A percentile compares a stretch with the other conserved stretches of the same genome.
Evolutionary conservation across 306 rosid species (phyloP).

Genomic region (Dalbergia oliveri): DNA sequence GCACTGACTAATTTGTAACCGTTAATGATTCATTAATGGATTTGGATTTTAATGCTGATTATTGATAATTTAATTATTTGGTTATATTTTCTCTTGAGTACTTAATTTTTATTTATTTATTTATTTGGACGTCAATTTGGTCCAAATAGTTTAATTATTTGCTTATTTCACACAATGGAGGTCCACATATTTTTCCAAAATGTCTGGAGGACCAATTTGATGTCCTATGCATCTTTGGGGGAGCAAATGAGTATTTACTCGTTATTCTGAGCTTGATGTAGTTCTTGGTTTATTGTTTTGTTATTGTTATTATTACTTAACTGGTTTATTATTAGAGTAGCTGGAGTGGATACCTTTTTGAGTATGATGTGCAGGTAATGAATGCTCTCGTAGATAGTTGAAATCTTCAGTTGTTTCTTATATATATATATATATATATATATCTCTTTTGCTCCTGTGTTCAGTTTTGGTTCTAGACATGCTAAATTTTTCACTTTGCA

Average conservation of each 20-base stretch:
- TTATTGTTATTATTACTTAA: constrained; percentile 56
- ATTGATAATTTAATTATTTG: not conserved
- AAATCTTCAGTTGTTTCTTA: not conserved
- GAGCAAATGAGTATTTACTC: not conserved
- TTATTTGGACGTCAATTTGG: not conserved
- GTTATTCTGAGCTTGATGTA: not conserved
- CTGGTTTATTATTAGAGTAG: constrained; percentile 66
- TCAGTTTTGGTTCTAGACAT: no score
- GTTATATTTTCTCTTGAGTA: not conserved
- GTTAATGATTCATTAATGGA: constrained; percentile 3
- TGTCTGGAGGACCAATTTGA: not conserved
- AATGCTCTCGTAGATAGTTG: constrained; percentile 42
- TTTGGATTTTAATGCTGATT: constrained; percentile 3
- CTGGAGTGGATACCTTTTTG: constrained; percentile 79
- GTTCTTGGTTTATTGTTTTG: not conserved
- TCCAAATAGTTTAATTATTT: not conserved
- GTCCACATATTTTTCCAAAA: not conserved
- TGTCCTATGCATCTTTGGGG: not conserved
- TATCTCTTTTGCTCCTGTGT: no score
- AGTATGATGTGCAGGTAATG: constrained; percentile 78
- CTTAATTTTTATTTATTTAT: not conserved
- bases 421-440: constrained; percentile 15
- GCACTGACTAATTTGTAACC: not conserved
- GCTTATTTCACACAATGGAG: not conserved
- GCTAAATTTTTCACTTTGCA: constrained; percentile 41